Conservation (phyloP, 108 stramenopile species). For the Heterococcus sp. region DNA sequence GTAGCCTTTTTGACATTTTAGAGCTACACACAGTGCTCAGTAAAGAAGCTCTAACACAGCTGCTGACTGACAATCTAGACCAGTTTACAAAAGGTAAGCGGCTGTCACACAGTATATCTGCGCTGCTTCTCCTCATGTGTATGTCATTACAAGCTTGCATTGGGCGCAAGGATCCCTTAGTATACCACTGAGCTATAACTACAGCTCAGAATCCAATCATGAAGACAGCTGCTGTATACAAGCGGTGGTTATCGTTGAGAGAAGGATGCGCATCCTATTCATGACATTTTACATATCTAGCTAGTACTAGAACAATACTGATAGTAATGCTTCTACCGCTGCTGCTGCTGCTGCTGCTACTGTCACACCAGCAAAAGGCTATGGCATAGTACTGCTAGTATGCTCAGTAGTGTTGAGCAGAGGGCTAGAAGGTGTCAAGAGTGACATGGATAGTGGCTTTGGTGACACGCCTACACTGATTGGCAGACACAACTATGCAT, state of each 20-base stretch:
- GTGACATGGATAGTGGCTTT: conserved; percentile 44
- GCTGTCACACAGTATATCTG: background rate
- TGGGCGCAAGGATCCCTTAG: too few species aligned
- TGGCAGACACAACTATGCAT: conserved; percentile 53
- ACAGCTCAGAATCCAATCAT: too few species aligned
- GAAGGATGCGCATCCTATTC: too few species aligned
- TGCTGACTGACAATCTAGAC: background rate
- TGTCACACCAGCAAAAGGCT: conserved; percentile 11
- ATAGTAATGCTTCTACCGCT: too few species aligned
- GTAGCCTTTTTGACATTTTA: conserved; percentile 17
- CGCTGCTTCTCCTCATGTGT: too few species aligned
- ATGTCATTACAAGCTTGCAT: too few species aligned
- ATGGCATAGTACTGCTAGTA: conserved; percentile 39
- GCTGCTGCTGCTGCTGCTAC: too few species aligned
- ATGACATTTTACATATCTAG: too few species aligned
- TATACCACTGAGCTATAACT: too few species aligned
- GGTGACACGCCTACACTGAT: conserved; percentile 29
- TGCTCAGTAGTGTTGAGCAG: conserved; percentile 37
- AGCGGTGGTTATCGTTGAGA: too few species aligned
- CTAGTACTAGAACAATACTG: too few species aligned
- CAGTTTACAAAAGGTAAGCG: conserved; percentile 18
- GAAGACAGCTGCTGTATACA: too few species aligned
- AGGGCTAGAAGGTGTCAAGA: background rate
- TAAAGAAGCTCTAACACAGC: background rate
- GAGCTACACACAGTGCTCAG: background rate